Percentiles rank a stretch among this genome's conserved stretches.
Conservation (phyloP, 2,329 filamentous ascomycete genomes). For the Aureobasidium sp. region DNA sequence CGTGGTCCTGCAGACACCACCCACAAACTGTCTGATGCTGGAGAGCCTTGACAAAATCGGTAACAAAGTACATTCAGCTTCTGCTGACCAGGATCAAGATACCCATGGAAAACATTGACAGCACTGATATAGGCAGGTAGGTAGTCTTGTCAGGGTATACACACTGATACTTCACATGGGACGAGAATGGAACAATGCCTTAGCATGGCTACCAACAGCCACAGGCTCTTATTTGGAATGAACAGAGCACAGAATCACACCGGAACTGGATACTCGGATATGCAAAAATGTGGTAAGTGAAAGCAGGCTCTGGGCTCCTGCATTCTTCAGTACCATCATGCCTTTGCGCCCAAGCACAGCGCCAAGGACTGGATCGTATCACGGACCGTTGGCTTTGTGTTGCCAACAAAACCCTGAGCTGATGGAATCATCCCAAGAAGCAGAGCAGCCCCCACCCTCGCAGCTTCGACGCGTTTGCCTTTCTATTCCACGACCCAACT, state of each 20-base stretch:
- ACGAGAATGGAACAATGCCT: background rate
- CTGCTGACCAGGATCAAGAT: background rate
- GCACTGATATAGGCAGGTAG: background rate
- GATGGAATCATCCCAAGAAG: background rate
- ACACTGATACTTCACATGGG: background rate
- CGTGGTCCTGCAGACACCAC: background rate
- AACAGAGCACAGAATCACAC: background rate
- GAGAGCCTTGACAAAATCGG: background rate
- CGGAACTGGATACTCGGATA: background rate
- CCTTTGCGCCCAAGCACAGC: background rate
- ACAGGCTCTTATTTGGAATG: background rate
- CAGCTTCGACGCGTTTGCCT: conserved; percentile 10
- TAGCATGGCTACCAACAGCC: background rate
- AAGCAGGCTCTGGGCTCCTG: background rate
- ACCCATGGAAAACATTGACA: background rate
- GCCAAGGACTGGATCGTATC: conserved; percentile 7
- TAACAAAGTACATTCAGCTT: background rate
- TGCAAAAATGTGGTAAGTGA: background rate
- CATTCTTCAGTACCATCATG: background rate
- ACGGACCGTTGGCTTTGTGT: background rate
- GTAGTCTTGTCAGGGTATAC: background rate
- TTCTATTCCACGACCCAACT: conserved; percentile 8
- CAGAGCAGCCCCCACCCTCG: conserved; percentile 1
- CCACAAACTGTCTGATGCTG: background rate
- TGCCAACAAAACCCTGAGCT: conserved; percentile 4